Evolutionary conservation across 345 rosid genomes (phyloP).

Genomic region (Atalantia buxifolia): DNA sequence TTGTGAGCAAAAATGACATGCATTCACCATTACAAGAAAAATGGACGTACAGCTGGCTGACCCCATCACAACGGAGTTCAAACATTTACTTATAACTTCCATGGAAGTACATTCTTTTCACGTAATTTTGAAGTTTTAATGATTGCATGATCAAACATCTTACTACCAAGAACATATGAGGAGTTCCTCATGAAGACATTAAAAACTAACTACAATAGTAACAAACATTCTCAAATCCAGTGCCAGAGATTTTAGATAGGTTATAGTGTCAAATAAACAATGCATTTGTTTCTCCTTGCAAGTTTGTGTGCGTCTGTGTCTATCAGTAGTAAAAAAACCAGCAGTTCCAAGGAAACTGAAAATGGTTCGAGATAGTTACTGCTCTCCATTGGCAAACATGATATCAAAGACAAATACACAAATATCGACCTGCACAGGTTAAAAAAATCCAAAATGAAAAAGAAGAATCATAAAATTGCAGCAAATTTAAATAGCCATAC

Average conservation of each 20-base stretch:
- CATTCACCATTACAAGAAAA: background rate
- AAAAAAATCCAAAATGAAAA: conserved; percentile 7
- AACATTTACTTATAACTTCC: background rate
- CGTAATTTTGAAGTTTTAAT: background rate
- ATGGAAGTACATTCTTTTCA: background rate
- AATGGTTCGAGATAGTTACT: conserved; percentile 46
- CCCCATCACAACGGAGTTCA: background rate
- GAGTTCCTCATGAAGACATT: background rate
- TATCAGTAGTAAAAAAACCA: background rate
- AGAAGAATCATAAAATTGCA: background rate
- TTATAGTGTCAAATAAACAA: background rate
- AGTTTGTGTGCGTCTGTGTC: background rate
- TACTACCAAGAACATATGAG: background rate
- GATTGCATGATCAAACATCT: background rate
- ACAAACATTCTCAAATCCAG: background rate
- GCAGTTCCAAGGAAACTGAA: conserved; percentile 4
- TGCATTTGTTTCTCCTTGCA: background rate
- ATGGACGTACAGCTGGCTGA: background rate
- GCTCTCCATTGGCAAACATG: conserved; percentile 84
- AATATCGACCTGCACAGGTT: conserved; percentile 67
- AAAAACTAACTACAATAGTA: background rate
- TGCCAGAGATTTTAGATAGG: background rate
- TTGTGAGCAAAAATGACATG: background rate
- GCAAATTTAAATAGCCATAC: background rate
- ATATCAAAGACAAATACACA: conserved; percentile 81